These are phyloP conservation scores for Cercospora zeae-maydis DNA, from an alignment of 2,329 filamentous ascomycete genomes.

Conservation along the genomic window DNA sequence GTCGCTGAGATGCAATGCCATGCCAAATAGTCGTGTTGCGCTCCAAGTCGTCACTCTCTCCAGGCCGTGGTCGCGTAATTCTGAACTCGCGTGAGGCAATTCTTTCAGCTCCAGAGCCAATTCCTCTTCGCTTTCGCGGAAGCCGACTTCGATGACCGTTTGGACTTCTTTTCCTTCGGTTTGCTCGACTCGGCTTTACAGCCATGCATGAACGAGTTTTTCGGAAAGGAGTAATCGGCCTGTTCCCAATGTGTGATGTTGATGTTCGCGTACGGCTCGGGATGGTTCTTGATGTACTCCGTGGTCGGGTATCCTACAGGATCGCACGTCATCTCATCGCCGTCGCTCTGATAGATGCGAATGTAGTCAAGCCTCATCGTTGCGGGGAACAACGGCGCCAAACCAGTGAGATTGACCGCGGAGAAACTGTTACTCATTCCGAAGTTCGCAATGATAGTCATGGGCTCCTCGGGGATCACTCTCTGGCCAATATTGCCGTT, in stretches of 20 bases:
- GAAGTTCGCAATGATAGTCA: constrained; percentile 65
- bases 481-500: constrained; percentile 68
- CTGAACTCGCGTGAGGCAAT: not conserved
- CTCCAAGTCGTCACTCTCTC: constrained; percentile 4
- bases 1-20: not conserved
- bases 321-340: constrained; percentile 60
- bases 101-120: constrained; percentile 14
- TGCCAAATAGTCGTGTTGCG: not conserved
- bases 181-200: constrained; percentile 40
- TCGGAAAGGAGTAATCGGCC: constrained; percentile 58
- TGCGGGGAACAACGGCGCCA: constrained; percentile 57
- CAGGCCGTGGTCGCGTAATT: constrained; percentile 14
- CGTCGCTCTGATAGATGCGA: constrained; percentile 64
- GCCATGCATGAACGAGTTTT: constrained; percentile 58
- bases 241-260: constrained; percentile 62
- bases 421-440: constrained; percentile 68
- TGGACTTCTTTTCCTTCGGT: constrained; percentile 15
- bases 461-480: constrained; percentile 62
- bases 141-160: constrained; percentile 11
- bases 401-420: constrained; percentile 55
- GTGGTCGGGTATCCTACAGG: constrained; percentile 65
- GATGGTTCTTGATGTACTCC: constrained; percentile 61
- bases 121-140: not conserved
- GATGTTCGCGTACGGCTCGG: constrained; percentile 58
- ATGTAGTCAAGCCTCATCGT: constrained; percentile 67